Evolutionary conservation across 2,329 filamentous ascomycete genomes (phyloP), one percentile per base, ranked within the genome.

Genomic region (Orbilia blumenaviensis): DNA sequence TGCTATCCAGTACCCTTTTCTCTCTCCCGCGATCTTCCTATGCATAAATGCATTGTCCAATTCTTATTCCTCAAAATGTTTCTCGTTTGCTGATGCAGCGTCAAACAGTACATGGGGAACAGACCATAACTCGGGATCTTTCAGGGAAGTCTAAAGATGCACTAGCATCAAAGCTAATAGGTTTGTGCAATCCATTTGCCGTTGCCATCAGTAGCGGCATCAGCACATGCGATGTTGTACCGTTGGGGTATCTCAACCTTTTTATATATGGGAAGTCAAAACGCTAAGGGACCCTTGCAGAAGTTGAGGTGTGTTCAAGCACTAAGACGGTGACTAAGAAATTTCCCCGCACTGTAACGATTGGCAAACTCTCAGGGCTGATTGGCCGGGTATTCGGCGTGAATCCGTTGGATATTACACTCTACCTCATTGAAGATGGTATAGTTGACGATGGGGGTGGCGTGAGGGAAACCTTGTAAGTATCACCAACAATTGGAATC

Each of bases 1-100:
- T 90, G n/a, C 93, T 93, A 71, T 86, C 44, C 32, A 29, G 38
- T 46, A 41, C 34, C 38, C 60, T 21, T 44, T 32, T 21, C 16
- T 14, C 34, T n/a, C 36, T 32, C 29, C 21, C 48, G 48, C 27
- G 50, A 42, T 25, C 29, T 10, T 36, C 58, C 27, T 25, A 56
- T 64, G 58, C 67, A 64, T 32, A 48, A 52, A 56, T 56, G 52
- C 52, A 56, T 38, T 63, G 58, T 38, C 41, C 38, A 48, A 34
- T 63, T 23, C 41, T 63, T 63, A 46, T 32, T 44, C 58, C 29
- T 38, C 52, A 38, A 38, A 36, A 56, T 56, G 52, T 56, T 62
- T 52, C 25, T 56, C 34, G 46, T 18, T 64, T 66, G 61, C 61
- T 73, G 32, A 73, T 61, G 62, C 21, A 60, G 54, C 34, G 46